phyloP scores from a whole-genome alignment of 306 rosid genomes.

The Vigna trinervia region DNA sequence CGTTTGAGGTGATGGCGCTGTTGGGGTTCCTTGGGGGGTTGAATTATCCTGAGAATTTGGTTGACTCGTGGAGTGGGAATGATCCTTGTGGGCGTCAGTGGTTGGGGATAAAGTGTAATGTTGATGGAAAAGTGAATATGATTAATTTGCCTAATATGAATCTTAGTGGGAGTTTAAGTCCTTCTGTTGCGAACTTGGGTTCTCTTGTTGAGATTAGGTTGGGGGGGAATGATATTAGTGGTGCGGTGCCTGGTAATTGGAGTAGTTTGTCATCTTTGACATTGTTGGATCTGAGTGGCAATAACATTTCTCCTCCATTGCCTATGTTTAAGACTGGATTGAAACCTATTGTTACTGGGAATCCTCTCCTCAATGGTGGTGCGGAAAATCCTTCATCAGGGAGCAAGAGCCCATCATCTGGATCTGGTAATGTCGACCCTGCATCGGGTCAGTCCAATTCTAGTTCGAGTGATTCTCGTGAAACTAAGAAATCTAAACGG shows the following conservation, averaged over 20 bases:
- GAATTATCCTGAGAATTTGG: slow-evolving; percentile 71
- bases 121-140: slow-evolving; percentile 56
- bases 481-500: slow-evolving; percentile 37
- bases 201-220: slow-evolving; percentile 68
- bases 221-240: slow-evolving; percentile 63
- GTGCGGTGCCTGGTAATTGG: slow-evolving; percentile 78
- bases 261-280: slow-evolving; percentile 62
- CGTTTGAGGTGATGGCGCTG: slow-evolving; percentile 75
- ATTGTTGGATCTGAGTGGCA: slow-evolving; percentile 76
- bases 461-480: slow-evolving; percentile 32
- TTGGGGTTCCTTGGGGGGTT: slow-evolving; percentile 70
- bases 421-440: slow-evolving; percentile 44
- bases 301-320: slow-evolving; percentile 81
- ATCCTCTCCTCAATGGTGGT: slow-evolving; percentile 42
- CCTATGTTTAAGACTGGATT: slow-evolving; percentile 64
- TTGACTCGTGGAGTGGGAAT: slow-evolving; percentile 73
- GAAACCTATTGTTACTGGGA: slow-evolving; percentile 55
- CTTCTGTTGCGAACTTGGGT: slow-evolving; percentile 74
- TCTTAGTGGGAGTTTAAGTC: slow-evolving; percentile 80
- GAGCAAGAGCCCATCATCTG: slow-evolving; percentile 40
- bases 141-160: slow-evolving; percentile 68
- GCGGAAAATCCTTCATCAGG: slow-evolving; percentile 43
- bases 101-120: slow-evolving; percentile 77
- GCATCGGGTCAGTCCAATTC: slow-evolving; percentile 37
- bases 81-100: slow-evolving; percentile 70